Evolutionary conservation across 2,329 filamentous ascomycete genomes (phyloP).

Genomic region (Rutstroemia sydowiana): DNA sequence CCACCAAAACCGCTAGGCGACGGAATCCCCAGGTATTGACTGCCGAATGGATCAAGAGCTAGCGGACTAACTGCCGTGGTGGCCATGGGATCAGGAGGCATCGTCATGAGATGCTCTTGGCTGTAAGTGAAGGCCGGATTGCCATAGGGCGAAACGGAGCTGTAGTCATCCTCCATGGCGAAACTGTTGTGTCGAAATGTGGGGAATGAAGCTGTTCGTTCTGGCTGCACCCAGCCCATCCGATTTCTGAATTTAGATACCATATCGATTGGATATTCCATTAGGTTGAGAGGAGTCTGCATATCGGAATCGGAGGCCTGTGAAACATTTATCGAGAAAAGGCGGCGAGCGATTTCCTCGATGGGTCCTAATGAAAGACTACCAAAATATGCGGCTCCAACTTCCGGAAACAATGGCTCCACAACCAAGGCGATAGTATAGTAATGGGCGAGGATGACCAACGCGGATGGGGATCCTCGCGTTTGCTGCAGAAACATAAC

Average conservation of each 20-base stretch:
- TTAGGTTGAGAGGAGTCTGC: slow-evolving; percentile 56
- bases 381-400: slow-evolving; percentile 82
- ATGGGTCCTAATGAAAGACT: slow-evolving; percentile 73
- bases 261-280: slow-evolving; percentile 66
- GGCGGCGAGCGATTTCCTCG: slow-evolving; percentile 74
- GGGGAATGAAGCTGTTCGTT: slow-evolving; percentile 52
- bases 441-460: slow-evolving; percentile 75
- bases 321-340: slow-evolving; percentile 60
- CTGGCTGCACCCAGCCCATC: slow-evolving; percentile 59
- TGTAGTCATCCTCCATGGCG: slow-evolving; percentile 39
- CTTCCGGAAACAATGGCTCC: slow-evolving; percentile 85
- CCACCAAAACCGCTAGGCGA: slow-evolving; percentile 48
- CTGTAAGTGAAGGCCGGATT: slow-evolving; percentile 58
- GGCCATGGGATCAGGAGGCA: slow-evolving; percentile 42
- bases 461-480: slow-evolving; percentile 65
- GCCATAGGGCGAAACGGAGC: slow-evolving; percentile 45
- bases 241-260: slow-evolving; percentile 61
- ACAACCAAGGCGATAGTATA: slow-evolving; percentile 83
- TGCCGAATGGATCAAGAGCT: slow-evolving; percentile 42
- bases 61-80: slow-evolving; percentile 46
- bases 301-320: slow-evolving; percentile 48
- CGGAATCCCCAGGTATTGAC: slow-evolving; percentile 56
- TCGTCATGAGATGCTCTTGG: slow-evolving; percentile 52
- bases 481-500: slow-evolving; percentile 74
- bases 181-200: slow-evolving; percentile 52